phyloP scores from a whole-genome alignment of 2,329 filamentous ascomycete species.

The Fusarium oligoseptatum region DNA sequence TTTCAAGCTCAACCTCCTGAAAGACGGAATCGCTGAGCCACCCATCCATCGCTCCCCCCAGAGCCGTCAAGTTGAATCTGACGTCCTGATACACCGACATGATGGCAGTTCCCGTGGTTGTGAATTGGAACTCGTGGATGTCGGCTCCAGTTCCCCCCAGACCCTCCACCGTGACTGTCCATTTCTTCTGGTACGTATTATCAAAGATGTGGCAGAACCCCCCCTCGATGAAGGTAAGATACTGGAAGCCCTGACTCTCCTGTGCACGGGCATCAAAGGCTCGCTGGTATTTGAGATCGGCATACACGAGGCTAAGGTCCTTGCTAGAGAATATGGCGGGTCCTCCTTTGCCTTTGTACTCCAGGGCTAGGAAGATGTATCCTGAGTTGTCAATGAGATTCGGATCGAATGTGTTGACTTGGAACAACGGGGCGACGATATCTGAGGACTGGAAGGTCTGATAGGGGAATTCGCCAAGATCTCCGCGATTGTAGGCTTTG shows the following conservation, averaged over 20 bases:
- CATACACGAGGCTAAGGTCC: constrained; percentile 42
- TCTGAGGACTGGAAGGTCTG: constrained; percentile 38
- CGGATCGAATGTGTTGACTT: constrained; percentile 37
- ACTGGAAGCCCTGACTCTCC: constrained; percentile 23
- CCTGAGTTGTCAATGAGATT: constrained; percentile 34
- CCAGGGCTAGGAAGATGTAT: constrained; percentile 38
- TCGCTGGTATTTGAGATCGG: constrained; percentile 32
- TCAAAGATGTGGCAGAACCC: constrained; percentile 39
- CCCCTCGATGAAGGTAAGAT: constrained; percentile 42
- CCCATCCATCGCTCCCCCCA: constrained; percentile 38
- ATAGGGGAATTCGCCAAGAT: constrained; percentile 36
- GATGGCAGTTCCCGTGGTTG: constrained; percentile 32
- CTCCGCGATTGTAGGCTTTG: constrained; percentile 31
- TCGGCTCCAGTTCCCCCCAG: constrained; percentile 31
- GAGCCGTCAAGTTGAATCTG: constrained; percentile 38
- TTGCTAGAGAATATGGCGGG: constrained; percentile 43
- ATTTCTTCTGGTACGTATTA: constrained; percentile 37
- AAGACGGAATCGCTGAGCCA: constrained; percentile 42
- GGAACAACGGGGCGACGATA: constrained; percentile 38
- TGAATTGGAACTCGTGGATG: constrained; percentile 44
- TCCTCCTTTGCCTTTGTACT: constrained; percentile 33
- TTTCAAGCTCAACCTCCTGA: constrained; percentile 41
- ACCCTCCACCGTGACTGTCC: constrained; percentile 31
- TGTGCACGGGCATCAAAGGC: constrained; percentile 41
- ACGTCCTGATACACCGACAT: constrained; percentile 43